Evolutionary conservation across 2,329 filamentous ascomycete genomes (phyloP).

Genomic region (Sclerotinia sclerotiorum): DNA sequence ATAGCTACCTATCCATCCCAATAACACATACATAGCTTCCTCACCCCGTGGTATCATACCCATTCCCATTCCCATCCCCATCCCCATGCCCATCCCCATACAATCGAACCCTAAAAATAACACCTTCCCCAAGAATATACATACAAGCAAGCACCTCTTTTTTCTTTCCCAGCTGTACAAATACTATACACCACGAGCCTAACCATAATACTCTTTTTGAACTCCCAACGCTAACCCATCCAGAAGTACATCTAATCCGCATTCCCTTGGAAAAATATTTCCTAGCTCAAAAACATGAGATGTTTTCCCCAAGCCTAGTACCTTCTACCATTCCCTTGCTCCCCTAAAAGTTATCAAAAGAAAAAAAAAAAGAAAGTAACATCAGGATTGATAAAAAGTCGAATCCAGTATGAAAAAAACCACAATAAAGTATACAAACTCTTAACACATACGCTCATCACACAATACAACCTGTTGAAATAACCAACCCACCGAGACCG

Average conservation of each 20-base stretch:
- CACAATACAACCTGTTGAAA: background rate
- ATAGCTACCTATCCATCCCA: background rate
- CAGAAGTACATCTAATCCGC: background rate
- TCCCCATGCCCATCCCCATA: no score
- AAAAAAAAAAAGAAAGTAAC: background rate
- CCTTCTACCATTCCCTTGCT: background rate
- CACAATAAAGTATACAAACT: background rate
- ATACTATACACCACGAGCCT: background rate
- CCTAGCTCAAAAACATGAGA: background rate
- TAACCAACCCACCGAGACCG: background rate
- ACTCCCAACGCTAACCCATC: background rate
- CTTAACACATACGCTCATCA: background rate
- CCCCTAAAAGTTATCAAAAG: background rate
- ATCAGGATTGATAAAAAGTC: background rate
- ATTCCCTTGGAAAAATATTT: background rate
- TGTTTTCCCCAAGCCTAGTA: no score
- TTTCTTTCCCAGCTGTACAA: background rate
- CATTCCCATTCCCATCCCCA: no score
- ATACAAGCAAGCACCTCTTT: background rate
- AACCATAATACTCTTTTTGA: constrained; percentile 2
- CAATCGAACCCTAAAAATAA: background rate
- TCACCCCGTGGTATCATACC: background rate
- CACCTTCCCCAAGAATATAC: background rate
- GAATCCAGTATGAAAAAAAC: background rate
- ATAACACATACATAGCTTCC: background rate